Evolutionary conservation across 2,329 filamentous ascomycete species (phyloP).

Genomic region (Xylariaceae sp.): DNA sequence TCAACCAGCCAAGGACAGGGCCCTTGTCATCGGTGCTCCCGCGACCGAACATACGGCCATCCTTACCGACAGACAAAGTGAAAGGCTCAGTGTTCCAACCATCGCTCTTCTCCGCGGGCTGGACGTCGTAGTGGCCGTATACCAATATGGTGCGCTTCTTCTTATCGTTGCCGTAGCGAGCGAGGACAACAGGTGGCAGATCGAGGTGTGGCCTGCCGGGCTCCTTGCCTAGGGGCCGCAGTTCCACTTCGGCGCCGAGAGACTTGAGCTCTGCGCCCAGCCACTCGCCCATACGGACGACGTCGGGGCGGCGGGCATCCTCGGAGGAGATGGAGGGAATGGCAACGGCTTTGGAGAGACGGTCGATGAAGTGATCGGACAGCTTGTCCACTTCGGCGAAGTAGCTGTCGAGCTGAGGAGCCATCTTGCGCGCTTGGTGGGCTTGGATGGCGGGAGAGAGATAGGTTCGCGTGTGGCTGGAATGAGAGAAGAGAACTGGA

Average conservation of each 20-base stretch:
- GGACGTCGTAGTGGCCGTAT: slow-evolving; percentile 98
- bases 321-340: slow-evolving; percentile 95
- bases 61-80: slow-evolving; percentile 78
- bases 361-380: slow-evolving; percentile 80
- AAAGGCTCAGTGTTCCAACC: slow-evolving; percentile 97
- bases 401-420: slow-evolving; percentile 84
- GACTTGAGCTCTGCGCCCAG: slow-evolving; percentile 78
- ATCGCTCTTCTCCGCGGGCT: slow-evolving; percentile 88
- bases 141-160: slow-evolving; percentile 94
- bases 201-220: slow-evolving; percentile 86
- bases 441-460: slow-evolving; percentile 51
- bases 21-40: slow-evolving; percentile 98
- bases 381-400: slow-evolving; percentile 88
- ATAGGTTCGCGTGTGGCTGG: slow-evolving; percentile 39
- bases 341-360: slow-evolving; percentile 86
- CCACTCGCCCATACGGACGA: slow-evolving; percentile 94
- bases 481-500: not conserved
- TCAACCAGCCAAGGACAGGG: slow-evolving; percentile 94
- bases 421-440: slow-evolving; percentile 74
- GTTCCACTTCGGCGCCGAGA: slow-evolving; percentile 83
- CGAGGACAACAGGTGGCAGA: slow-evolving; percentile 88
- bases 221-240: slow-evolving; percentile 85
- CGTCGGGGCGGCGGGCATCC: slow-evolving; percentile 82
- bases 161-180: slow-evolving; percentile 86
- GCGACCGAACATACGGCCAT: slow-evolving; percentile 93